These are phyloP conservation scores for Heracleum sosnowskyi DNA, from an alignment of 129 eudicot genomes.

Conservation along the genomic window DNA sequence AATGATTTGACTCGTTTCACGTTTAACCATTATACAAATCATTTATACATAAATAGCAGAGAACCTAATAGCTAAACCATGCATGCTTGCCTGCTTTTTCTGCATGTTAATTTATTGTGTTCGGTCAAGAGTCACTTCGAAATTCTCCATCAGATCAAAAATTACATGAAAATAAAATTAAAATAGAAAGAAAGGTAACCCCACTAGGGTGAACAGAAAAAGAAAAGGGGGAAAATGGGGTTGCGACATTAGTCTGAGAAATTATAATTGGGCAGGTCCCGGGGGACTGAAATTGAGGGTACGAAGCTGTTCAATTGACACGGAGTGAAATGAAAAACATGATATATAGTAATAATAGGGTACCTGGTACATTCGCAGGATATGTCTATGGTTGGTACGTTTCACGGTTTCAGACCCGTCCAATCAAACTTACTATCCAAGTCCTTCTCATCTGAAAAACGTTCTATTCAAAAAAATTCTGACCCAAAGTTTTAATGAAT, in stretches of 20 bases:
- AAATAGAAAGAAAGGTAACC: neutral
- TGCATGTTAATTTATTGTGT: neutral
- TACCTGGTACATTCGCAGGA: neutral
- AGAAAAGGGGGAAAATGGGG: neutral
- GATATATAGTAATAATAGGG: neutral
- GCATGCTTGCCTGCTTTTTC: neutral
- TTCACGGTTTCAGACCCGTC: neutral
- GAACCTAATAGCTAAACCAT: neutral
- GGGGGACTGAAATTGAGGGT: neutral
- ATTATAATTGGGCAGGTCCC: neutral
- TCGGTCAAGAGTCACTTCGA: neutral
- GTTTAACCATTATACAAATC: neutral
- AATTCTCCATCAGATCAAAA: neutral
- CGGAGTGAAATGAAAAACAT: neutral
- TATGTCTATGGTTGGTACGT: neutral
- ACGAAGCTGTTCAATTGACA: neutral
- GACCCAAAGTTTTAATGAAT: too few relatives aligned
- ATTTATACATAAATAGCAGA: neutral
- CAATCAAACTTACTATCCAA: neutral
- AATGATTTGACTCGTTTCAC: neutral
- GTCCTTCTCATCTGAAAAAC: too few relatives aligned
- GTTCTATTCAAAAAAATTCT: too few relatives aligned
- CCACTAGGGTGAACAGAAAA: neutral
- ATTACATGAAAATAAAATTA: neutral
- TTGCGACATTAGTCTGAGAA: neutral